A percentile compares a stretch with the other conserved stretches of the same genome.
phyloP scores from a whole-genome alignment of 1,284 basidiomycete genomes.

The Quambalaria eucalypti region DNA sequence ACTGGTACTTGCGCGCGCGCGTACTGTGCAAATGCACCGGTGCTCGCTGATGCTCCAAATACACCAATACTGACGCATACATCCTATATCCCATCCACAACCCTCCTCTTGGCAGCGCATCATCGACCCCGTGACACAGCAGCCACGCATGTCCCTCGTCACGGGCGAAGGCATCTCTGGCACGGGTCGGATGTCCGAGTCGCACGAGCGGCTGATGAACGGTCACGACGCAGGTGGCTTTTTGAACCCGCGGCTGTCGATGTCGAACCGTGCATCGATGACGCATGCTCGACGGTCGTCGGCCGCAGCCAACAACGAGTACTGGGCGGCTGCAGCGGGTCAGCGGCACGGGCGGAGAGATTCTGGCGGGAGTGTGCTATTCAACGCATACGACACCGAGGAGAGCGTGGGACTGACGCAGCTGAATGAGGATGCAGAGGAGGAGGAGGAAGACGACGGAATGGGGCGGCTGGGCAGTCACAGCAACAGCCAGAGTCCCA shows the following conservation, averaged over 20 bases:
- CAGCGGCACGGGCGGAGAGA: conserved; percentile 14
- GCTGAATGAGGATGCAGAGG: conserved; percentile 29
- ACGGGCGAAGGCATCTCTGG: conserved; percentile 34
- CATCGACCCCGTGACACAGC: conserved; percentile 33
- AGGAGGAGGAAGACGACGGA: conserved; percentile 6
- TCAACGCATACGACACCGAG: conserved; percentile 35
- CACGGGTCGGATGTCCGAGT: conserved; percentile 23
- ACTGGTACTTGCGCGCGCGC: too few species aligned
- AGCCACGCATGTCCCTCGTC: conserved; percentile 37
- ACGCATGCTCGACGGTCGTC: conserved; percentile 9
- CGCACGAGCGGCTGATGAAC: conserved; percentile 29
- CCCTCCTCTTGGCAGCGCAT: neutral
- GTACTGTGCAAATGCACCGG: too few species aligned
- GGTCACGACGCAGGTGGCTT: conserved; percentile 5
- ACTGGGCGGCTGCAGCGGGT: conserved; percentile 11
- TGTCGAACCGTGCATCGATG: too few species aligned
- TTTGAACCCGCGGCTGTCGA: too few species aligned
- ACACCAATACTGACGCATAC: too few species aligned
- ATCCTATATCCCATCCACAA: too few species aligned
- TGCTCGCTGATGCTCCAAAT: too few species aligned
- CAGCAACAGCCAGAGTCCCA: neutral
- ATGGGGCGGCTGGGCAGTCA: neutral
- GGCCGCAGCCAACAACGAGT: conserved; percentile 9
- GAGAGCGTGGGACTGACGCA: conserved; percentile 31
- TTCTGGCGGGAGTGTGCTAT: conserved; percentile 25